Base-by-base conservation (phyloP, 208 protist genomes). In the Trypanosoma caninum region DNA sequence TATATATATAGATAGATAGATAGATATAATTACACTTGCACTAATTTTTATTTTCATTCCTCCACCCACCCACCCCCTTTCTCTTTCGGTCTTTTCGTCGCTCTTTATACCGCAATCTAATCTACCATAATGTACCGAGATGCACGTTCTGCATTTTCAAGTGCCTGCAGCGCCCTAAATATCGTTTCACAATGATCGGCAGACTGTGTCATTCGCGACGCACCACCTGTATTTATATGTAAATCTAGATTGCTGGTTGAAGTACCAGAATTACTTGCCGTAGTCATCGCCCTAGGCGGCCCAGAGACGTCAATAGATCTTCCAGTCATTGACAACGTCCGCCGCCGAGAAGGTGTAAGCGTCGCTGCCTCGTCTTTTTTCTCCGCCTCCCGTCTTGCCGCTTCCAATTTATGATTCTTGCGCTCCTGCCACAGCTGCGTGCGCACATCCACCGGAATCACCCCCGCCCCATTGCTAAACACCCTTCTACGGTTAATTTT, bases 341-440 rank as follows among this genome's bases (percentile, higher is more conserved):
- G 7, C 6, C 10, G 38, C 22, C 38, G n/a, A 8, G 27, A 23
- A 7, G 38, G 1, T 2, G 31, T 38, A n/a, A 23, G 27, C 9
- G 25, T 27, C 0, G 30, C 37, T 31, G 53, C 59, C 13, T 27
- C 11, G 27, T 57, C 48, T 9, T 46, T 33, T 30, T 47, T 31
- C 38, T 56, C 37, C 0, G 16, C 34, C 14, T 37, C 38, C 23
- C 35, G 31, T 34, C 59, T 25, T 20, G 48, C 48, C 20, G 23
- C n/a, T 7, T 18, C 50, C 35, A 65, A 37, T 20, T 22, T 38
- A 41, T 55, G 46, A 20, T 65, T 47, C 16, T 46, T 33, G 8
- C 59, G 33, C 38, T 65, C 59, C 59, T 57, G 59, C 59, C 59
- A 65, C 22, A 65, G 27, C n/a, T 35, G 48, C 59, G 57, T 65